Evolutionary conservation across 73 alveolate species (phyloP).

Genomic region (Blepharisma stoltei): DNA sequence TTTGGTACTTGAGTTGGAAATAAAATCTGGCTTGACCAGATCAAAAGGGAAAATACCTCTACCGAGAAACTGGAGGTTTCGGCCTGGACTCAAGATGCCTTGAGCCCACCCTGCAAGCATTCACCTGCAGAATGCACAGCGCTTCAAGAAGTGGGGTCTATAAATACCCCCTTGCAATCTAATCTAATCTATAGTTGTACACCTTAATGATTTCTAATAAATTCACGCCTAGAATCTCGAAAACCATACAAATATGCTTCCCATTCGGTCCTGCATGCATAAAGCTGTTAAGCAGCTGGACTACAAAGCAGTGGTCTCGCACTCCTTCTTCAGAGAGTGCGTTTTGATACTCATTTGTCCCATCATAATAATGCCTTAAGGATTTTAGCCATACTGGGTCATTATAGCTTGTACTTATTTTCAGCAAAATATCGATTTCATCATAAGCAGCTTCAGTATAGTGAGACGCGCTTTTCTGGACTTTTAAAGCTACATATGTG

Average conservation of each 20-base stretch:
- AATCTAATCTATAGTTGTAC: no score
- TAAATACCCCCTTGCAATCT: no score
- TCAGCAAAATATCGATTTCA: constrained; percentile 94
- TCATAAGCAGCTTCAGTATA: constrained; percentile 99
- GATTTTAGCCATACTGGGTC: constrained; percentile 20
- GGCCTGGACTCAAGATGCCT: no score
- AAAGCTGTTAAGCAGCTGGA: neutral
- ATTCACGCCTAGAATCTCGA: constrained; percentile 97
- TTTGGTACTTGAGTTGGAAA: no score
- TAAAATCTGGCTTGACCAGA: no score
- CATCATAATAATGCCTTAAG: neutral
- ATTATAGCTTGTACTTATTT: constrained; percentile 77
- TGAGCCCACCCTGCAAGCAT: no score
- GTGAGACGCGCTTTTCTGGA: constrained; percentile 96
- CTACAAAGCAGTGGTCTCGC: constrained; percentile 8
- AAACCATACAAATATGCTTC: constrained; percentile 79
- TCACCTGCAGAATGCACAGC: no score
- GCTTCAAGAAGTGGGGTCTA: no score
- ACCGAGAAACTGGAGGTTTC: no score
- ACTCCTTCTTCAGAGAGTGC: neutral
- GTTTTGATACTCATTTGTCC: neutral
- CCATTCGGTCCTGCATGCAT: neutral
- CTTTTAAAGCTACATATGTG: constrained; percentile 87
- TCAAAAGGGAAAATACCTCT: no score
- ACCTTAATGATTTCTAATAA: constrained; percentile 86